phyloP scores from a whole-genome alignment of 768 basidiomycete genomes.

The Russula emetica region DNA sequence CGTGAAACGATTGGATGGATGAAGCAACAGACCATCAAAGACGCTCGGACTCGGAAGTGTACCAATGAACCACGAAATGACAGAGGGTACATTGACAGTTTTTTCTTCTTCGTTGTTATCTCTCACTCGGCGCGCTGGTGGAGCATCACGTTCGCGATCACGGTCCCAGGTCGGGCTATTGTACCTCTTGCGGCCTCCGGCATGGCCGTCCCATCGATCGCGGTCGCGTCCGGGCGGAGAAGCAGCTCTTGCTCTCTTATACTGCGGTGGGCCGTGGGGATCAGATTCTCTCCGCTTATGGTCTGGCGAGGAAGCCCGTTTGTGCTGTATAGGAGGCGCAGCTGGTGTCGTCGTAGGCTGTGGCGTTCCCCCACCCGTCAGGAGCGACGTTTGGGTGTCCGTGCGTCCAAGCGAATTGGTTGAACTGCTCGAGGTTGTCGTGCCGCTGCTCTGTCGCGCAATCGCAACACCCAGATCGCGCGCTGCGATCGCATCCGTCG shows the following conservation, averaged over 20 bases:
- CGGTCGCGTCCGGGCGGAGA: constrained; percentile 51
- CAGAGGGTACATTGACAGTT: constrained; percentile 37
- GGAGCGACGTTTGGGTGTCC: constrained; percentile 24
- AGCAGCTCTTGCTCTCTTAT: constrained; percentile 44
- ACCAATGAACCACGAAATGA: constrained; percentile 82
- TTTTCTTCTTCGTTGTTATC: constrained; percentile 48
- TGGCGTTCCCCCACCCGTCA: constrained; percentile 32
- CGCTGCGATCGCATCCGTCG: constrained; percentile 82
- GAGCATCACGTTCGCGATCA: constrained; percentile 43
- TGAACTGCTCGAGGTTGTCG: constrained; percentile 21
- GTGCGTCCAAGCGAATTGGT: constrained; percentile 27
- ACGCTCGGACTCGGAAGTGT: constrained; percentile 62
- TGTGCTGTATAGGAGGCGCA: constrained; percentile 31
- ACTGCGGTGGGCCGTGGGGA: constrained; percentile 39
- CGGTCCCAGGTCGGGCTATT: constrained; percentile 45
- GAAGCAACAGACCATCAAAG: constrained; percentile 79
- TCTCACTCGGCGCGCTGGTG: constrained; percentile 37
- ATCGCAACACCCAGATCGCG: constrained; percentile 82
- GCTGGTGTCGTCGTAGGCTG: constrained; percentile 39
- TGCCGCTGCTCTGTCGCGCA: constrained; percentile 33
- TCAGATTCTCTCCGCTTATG: constrained; percentile 43
- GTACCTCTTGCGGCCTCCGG: constrained; percentile 38
- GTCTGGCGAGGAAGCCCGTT: constrained; percentile 36
- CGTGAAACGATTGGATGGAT: background rate
- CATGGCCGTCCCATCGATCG: constrained; percentile 39